These are phyloP conservation scores for Rhazya stricta DNA, from an alignment of 257 asterid species.

Conservation along the genomic window DNA sequence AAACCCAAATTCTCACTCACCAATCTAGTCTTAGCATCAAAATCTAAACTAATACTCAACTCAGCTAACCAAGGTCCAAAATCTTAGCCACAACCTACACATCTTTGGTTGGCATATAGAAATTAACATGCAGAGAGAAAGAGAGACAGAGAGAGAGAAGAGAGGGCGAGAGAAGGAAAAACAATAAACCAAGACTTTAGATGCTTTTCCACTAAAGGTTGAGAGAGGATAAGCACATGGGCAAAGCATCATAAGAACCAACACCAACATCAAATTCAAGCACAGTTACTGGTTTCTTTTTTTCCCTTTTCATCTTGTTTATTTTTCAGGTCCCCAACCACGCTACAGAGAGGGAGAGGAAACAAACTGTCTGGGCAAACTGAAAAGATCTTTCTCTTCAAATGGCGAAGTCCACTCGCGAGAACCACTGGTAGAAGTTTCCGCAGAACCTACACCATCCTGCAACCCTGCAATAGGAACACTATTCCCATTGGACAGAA, in stretches of 20 bases:
- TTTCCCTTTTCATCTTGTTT: slow-evolving; percentile 34
- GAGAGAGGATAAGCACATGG: slow-evolving; percentile 26
- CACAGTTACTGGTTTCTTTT: slow-evolving; percentile 32
- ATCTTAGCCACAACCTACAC: too few relatives aligned
- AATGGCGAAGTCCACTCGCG: slow-evolving; percentile 92
- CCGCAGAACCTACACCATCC: slow-evolving; percentile 42
- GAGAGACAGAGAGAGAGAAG: too few relatives aligned
- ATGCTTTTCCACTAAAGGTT: slow-evolving; percentile 24
- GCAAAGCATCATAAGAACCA: slow-evolving; percentile 46
- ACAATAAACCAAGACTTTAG: slow-evolving; percentile 11
- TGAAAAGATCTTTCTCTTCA: slow-evolving; percentile 82
- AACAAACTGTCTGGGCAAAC: slow-evolving; percentile 91
- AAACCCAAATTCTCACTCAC: too few relatives aligned
- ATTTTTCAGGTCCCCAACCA: slow-evolving; percentile 30
- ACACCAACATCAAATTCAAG: slow-evolving; percentile 41
- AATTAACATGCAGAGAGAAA: too few relatives aligned
- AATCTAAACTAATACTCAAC: too few relatives aligned
- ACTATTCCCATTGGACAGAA: slow-evolving; percentile 35
- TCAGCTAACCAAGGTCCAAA: too few relatives aligned
- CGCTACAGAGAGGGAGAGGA: slow-evolving; percentile 72
- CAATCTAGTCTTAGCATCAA: too few relatives aligned
- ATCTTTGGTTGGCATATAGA: too few relatives aligned
- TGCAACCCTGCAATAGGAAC: slow-evolving; percentile 40
- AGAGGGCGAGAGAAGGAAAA: not conserved
- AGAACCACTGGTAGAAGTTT: slow-evolving; percentile 41